Base-by-base conservation (phyloP, 345 rosid genomes). In the Eucalyptus lansdowneana region DNA sequence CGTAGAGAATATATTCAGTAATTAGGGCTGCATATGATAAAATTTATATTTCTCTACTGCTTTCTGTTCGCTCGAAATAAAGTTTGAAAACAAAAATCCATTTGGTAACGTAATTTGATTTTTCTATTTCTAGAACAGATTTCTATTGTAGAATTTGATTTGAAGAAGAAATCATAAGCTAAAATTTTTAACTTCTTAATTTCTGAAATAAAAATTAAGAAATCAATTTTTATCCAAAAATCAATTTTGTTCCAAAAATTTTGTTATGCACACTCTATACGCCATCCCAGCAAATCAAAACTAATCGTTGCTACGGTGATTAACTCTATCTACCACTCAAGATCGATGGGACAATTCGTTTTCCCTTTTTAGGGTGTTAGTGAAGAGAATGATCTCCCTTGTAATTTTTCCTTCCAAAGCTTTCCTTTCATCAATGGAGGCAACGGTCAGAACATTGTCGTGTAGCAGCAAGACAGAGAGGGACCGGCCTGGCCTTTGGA, bases 401-500 rank as follows among this genome's bases (percentile, higher is more conserved):
- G 85, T 76, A 76, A 19, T 21, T 40, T 40, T 76, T 76, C 29
- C 47, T 40, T 6, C 15, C 29, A 76, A 40, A 40, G 85, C 85
- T 76, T 76, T 44, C 31, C 29, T 24, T 40, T 40, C 85, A 25
- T 11, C 47, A 40, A 21, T 53, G 65, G 88, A 86, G 54, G 62
- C 65, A 51, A 86, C 88, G 65, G 45, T 53, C 88, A 51, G 88
- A 40, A 34, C 65, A 50, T 31, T 53, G 65, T 86, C 88, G 17
- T 51, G 37, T 50, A 86, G 45, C 62, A 7, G 62, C 29, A 11
- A 29, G 19, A 31, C 44, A 56, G 8, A 40, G 87, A 81, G 90
- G 94, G 94, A 89, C 93, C 93, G 45, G 67, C 49, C 53, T 67
- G 54, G 86, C 91, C 91, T 56, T 90, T 88, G 89, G 85, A 93